Percentiles rank a stretch among this genome's conserved stretches.
phyloP scores from a whole-genome alignment of 2,329 filamentous ascomycete species.

The Calonectria ilicicola region DNA sequence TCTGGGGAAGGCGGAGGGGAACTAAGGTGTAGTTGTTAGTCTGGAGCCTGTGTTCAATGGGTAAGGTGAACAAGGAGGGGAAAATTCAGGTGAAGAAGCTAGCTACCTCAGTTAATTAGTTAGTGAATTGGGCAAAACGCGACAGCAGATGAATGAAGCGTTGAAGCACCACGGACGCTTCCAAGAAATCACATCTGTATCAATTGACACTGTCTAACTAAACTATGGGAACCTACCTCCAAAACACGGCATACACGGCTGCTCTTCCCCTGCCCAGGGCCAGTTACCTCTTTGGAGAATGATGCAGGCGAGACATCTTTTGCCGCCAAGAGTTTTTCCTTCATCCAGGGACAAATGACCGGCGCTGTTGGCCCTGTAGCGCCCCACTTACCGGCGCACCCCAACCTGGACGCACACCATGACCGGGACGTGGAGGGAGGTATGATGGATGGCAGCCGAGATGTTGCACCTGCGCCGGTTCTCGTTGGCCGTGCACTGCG shows the following conservation, averaged over 20 bases:
- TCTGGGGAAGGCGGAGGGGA: conserved; percentile 5
- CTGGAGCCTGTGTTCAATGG: neutral
- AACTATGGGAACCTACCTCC: neutral
- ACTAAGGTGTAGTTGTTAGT: neutral
- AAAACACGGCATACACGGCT: neutral
- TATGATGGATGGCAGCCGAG: conserved; percentile 1
- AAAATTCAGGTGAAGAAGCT: too few relatives aligned
- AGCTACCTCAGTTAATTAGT: too few relatives aligned
- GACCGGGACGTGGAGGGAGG: conserved; percentile 21
- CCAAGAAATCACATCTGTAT: neutral
- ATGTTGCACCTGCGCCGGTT: neutral
- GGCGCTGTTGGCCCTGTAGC: neutral
- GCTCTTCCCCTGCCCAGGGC: neutral
- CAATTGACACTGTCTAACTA: neutral
- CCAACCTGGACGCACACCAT: neutral
- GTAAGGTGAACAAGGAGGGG: neutral
- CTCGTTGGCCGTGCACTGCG: neutral
- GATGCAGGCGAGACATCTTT: neutral
- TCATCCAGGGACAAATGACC: neutral
- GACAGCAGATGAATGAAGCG: too few relatives aligned
- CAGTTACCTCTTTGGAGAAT: neutral
- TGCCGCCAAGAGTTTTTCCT: neutral
- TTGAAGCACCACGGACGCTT: neutral
- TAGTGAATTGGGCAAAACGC: too few relatives aligned
- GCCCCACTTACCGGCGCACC: conserved; percentile 19